phyloP scores from a whole-genome alignment of 805 yeast species.

The Ogataea dorogensis region DNA sequence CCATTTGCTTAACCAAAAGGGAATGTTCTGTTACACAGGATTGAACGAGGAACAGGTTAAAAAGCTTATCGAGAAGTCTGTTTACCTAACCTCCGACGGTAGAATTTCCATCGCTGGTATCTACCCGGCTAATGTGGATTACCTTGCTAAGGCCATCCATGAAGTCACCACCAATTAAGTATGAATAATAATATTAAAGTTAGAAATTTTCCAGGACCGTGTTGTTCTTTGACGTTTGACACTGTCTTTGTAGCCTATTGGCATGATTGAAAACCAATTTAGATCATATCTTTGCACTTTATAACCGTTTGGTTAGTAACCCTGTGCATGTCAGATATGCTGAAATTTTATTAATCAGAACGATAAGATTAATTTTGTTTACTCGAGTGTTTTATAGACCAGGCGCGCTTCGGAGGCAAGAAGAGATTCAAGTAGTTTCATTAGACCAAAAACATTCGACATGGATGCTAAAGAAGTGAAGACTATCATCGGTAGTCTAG shows the following conservation, averaged over 20 bases:
- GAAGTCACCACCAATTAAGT: slow-evolving; percentile 23
- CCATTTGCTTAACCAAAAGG: slow-evolving; percentile 83
- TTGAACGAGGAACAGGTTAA: slow-evolving; percentile 68
- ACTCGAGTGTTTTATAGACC: slow-evolving; percentile 48
- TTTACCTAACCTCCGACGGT: slow-evolving; percentile 88
- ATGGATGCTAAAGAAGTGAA: slow-evolving; percentile 78
- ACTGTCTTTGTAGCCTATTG: too few species aligned
- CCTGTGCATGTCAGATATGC: slow-evolving; percentile 8
- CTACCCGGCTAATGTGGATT: slow-evolving; percentile 74
- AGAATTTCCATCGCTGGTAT: slow-evolving; percentile 90
- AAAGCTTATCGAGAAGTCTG: slow-evolving; percentile 65
- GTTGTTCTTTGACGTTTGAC: too few species aligned
- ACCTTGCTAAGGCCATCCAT: slow-evolving; percentile 51
- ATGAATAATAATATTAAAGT: slow-evolving; percentile 3
- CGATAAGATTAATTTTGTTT: slow-evolving; percentile 38
- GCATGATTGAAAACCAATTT: too few species aligned
- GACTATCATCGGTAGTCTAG: slow-evolving; percentile 67
- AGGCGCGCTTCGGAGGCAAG: slow-evolving; percentile 24
- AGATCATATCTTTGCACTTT: too few species aligned
- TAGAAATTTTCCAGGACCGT: too few species aligned
- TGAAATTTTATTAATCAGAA: slow-evolving; percentile 6
- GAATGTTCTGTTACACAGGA: slow-evolving; percentile 96
- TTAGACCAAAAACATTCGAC: slow-evolving; percentile 3
- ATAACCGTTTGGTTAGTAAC: too few species aligned
- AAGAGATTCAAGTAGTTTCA: background rate